Base-by-base conservation (phyloP, 2,329 filamentous ascomycete genomes). In the Penicillium sp. region DNA sequence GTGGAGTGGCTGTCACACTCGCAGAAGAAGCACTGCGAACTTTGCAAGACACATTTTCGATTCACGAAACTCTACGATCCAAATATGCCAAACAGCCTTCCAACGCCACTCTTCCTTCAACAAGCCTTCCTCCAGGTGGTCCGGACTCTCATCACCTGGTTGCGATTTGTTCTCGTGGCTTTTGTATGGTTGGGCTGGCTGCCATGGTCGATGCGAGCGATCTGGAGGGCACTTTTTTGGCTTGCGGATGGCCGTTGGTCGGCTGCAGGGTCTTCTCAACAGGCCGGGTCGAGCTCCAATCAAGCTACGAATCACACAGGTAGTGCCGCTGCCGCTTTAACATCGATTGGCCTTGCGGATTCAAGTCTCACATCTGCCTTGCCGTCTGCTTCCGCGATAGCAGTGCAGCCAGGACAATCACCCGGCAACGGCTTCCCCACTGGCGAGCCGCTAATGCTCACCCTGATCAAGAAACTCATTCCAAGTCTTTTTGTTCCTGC, bases 1-100 rank as follows among this genome's bases (percentile, higher is more conserved):
- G 95, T 98, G 86, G 90, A 97, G 71, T 98, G 93, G 93, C 78
- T 98, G 24, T 91, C 90, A 43, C 94, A 98, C 70, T 97, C 93
- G 1, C 90, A 98, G 68, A 98, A 98, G 80, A 97, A 97, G 70
- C 88, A 98, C 75, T 98, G 94, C 77, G 93, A 98, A 74, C 83
- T 98, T 33, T 98, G 93, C 82, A 98, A 98, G 75, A 98, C 93
- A 2, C 85, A 90, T 0, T 98, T 97, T 66, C 87, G 90, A 51
- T 98, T 98, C 75, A 98, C 93, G 45, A 98, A 98, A 71, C 81
- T 98, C 35, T 98, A 98, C 73, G 84, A 90, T 52, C 89, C 90
- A 4, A 81, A 90, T 64, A 98, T 98, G 93, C 94, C 93, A 1
- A 80, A 82, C 53, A 82, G 81, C 9, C 78, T 98, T 11, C 93